Evolutionary conservation across 2,329 filamentous ascomycete species (phyloP).

Genomic region (Gyromitra esculenta): DNA sequence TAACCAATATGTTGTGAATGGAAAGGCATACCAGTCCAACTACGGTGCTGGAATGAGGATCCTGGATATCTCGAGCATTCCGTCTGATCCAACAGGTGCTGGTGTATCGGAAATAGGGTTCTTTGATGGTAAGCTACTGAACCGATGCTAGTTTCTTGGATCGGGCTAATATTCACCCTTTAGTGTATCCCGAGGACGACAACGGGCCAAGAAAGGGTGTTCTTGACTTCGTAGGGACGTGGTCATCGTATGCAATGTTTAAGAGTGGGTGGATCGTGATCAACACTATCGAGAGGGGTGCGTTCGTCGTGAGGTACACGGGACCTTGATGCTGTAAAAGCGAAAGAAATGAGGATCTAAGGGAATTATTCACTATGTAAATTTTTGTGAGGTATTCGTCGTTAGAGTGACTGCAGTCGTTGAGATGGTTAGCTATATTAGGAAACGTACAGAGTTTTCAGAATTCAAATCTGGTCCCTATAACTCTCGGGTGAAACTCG

Average conservation of each 20-base stretch:
- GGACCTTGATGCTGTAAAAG: slow-evolving; percentile 7
- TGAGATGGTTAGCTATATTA: not conserved
- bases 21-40: slow-evolving; percentile 63
- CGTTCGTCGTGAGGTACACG: slow-evolving; percentile 60
- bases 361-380: too few species aligned
- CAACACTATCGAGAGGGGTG: slow-evolving; percentile 65
- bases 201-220: slow-evolving; percentile 59
- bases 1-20: slow-evolving; percentile 63
- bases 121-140: slow-evolving; percentile 58
- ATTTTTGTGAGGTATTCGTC: too few species aligned
- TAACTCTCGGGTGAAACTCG: not conserved
- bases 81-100: slow-evolving; percentile 61
- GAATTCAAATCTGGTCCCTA: not conserved
- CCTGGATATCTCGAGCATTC: slow-evolving; percentile 62
- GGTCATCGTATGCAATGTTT: slow-evolving; percentile 62
- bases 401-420: too few species aligned
- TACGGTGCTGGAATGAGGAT: slow-evolving; percentile 63
- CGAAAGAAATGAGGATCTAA: too few species aligned
- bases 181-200: slow-evolving; percentile 62
- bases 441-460: not conserved
- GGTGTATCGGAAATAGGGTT: slow-evolving; percentile 62
- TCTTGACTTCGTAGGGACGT: slow-evolving; percentile 62
- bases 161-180: slow-evolving; percentile 5
- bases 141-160: not conserved
- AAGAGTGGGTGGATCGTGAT: slow-evolving; percentile 62